These are phyloP conservation scores for Saccharomycopsis schoenii DNA, from an alignment of 805 yeast genomes.

Conservation along the genomic window DNA sequence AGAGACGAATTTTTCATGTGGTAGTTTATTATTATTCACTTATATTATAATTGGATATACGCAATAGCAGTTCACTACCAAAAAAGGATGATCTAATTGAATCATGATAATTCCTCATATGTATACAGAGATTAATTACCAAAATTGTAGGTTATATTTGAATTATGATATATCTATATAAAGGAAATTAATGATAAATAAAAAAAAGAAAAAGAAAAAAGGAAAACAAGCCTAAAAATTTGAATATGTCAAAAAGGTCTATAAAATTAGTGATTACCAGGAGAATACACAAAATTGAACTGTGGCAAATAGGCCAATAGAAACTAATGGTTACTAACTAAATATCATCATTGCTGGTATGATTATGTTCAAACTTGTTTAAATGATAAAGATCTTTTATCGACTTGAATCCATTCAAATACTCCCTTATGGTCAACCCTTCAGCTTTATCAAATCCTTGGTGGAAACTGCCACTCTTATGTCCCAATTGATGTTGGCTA, in stretches of 20 bases:
- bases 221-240: not conserved
- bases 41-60: not conserved
- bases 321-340: not conserved
- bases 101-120: not conserved
- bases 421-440: constrained; percentile 7
- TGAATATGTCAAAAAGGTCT: not conserved
- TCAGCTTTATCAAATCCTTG: not conserved
- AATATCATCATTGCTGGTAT: not conserved
- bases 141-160: not conserved
- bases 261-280: too few relatives aligned
- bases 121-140: too few relatives aligned
- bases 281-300: too few relatives aligned
- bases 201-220: not conserved
- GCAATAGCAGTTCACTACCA: not conserved
- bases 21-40: not conserved
- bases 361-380: constrained; percentile 1
- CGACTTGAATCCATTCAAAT: constrained; percentile 1
- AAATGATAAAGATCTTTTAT: constrained; percentile 3
- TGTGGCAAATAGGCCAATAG: not conserved
- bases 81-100: not conserved
- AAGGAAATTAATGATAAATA: not conserved
- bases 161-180: not conserved
- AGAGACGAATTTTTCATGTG: not conserved
- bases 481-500: not conserved
- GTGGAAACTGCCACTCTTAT: not conserved